Evolutionary conservation across 164 flowering plant genomes (phyloP).

Genomic region (Amborella trichopoda): DNA sequence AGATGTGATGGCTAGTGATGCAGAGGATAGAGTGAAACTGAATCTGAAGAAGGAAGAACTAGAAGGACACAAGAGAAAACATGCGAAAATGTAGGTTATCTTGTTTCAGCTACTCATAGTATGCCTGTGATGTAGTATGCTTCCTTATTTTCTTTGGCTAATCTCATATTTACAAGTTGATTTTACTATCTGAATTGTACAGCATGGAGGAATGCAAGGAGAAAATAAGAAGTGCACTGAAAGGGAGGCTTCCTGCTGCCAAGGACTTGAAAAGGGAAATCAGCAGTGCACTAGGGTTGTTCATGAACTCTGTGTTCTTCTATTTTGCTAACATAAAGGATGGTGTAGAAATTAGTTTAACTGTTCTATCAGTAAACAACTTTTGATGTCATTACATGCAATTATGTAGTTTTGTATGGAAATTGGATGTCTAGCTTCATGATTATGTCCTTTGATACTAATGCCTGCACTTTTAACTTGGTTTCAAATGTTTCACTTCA

Average conservation of each 20-base stretch:
- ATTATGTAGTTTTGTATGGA: too few relatives aligned
- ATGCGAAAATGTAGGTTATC: constrained; percentile 54
- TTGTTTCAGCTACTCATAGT: background rate
- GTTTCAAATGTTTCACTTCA: too few relatives aligned
- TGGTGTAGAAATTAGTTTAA: too few relatives aligned
- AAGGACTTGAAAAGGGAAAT: constrained; percentile 84
- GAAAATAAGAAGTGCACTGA: constrained; percentile 59
- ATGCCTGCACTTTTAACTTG: too few relatives aligned
- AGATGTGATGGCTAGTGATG: constrained; percentile 59
- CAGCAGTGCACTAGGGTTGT: constrained; percentile 42
- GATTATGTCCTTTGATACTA: too few relatives aligned
- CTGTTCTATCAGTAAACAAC: too few relatives aligned
- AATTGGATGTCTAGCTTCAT: too few relatives aligned
- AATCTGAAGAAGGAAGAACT: constrained; percentile 56
- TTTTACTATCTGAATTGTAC: constrained; percentile 13
- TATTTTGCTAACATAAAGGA: background rate
- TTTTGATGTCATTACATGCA: too few relatives aligned
- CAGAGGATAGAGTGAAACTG: constrained; percentile 66
- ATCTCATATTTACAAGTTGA: constrained; percentile 3
- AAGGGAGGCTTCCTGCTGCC: constrained; percentile 86
- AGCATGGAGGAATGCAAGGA: constrained; percentile 83
- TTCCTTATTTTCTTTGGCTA: background rate
- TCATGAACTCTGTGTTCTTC: background rate
- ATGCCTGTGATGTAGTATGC: too few relatives aligned
- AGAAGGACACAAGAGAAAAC: constrained; percentile 58